These are phyloP conservation scores for Vanilla planifolia DNA, from an alignment of 106 monocot genomes.

Conservation along the genomic window DNA sequence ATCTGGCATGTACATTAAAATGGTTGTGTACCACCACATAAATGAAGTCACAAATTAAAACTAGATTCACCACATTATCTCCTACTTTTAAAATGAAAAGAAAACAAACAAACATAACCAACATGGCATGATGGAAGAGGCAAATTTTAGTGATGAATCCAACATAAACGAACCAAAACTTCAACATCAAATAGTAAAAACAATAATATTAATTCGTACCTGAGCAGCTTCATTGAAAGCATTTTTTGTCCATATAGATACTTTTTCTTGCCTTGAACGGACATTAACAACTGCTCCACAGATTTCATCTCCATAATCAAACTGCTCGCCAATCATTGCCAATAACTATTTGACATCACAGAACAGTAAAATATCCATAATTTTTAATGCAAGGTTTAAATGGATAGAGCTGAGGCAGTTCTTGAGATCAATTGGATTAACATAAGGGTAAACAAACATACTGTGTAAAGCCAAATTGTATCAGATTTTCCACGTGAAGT, in stretches of 20 bases:
- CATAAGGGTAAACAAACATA: conserved; percentile 16
- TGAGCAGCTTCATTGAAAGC: conserved; percentile 79
- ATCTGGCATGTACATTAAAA: too few species aligned
- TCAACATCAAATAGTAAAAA: not conserved
- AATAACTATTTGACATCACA: conserved; percentile 46
- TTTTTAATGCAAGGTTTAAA: not conserved
- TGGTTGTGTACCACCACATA: not conserved
- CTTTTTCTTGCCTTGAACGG: conserved; percentile 67
- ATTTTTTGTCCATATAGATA: conserved; percentile 90
- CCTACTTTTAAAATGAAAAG: not conserved
- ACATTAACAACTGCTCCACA: conserved; percentile 92
- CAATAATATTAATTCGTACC: conserved; percentile 35
- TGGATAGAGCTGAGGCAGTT: not conserved
- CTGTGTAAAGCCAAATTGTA: conserved; percentile 76
- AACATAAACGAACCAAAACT: not conserved
- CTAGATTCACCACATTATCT: too few species aligned
- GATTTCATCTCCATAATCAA: conserved; percentile 88
- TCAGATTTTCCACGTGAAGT: conserved; percentile 70
- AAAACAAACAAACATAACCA: not conserved
- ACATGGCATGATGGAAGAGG: too few species aligned
- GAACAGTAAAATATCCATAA: too few species aligned
- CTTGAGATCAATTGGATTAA: not conserved
- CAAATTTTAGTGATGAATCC: not conserved
- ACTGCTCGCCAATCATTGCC: conserved; percentile 95
- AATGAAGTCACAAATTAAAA: not conserved